Evolutionary conservation across 2,329 filamentous ascomycete species (phyloP), one percentile per base, ranked within the genome.

Genomic region (Aspergillus floridensis): DNA sequence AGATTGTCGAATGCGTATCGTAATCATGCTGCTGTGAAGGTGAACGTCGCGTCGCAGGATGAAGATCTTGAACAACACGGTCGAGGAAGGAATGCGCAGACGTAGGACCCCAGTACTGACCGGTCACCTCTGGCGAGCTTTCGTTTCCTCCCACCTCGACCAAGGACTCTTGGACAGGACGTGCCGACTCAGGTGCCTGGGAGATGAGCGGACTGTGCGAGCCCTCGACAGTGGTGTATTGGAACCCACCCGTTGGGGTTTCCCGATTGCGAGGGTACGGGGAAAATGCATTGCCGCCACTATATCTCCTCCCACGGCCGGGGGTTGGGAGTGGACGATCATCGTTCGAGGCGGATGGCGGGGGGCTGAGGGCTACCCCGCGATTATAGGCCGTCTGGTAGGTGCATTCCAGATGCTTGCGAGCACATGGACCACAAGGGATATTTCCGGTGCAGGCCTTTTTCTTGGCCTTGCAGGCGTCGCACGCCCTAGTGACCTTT

Each of bases 401-500:
- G 8, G 65, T 65, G 32, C 66, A 67, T 12, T 22, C 12, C n/a
- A 49, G 22, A 29, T 61, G 56, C 8, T 59, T 61, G 16, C 62
- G 63, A 4, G 60, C 41, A 49, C 66, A 68, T 4, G 66, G 66
- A 14, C 52, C 60, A 52, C 66, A 68, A 10, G 66, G 66, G 16
- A 68, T 62, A 6, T 50, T 65, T 12, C 66, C 66, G 2, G 65
- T 68, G 49, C 65, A 68, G 6, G 66, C 63, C 49, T 68, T 68
- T 41, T 68, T 68, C 52, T 67, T 67, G 10, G 58, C 35, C 50
- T 66, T 67, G 57, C 66, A 68, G n/a, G 62, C 60, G 53, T 68
- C 65, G 49, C 65, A 68, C 31, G 66, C 66, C 35, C 66, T 62
- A n/a, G 65, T 67, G 26, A 68, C 65, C 53, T 68, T 68, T 41